A percentile compares a stretch with the other conserved stretches of the same genome.
Evolutionary conservation across 768 basidiomycete species (phyloP).

Genomic region (Auricularia auricula-judae): DNA sequence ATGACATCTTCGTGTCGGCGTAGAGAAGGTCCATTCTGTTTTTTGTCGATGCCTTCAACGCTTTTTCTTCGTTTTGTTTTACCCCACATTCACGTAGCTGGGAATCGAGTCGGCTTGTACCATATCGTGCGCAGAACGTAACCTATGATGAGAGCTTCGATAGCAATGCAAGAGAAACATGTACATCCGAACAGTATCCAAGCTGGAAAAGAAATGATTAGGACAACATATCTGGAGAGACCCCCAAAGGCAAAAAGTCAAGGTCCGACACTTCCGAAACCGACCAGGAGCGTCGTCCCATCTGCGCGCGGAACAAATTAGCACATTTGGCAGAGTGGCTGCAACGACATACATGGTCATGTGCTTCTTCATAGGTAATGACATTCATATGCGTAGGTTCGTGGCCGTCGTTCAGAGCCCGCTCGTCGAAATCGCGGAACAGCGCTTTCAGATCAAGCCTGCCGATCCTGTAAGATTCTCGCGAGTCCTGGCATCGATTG

Average conservation of each 20-base stretch:
- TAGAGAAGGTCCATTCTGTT: too few species aligned
- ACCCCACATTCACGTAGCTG: too few species aligned
- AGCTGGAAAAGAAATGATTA: background rate
- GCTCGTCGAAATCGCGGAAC: constrained; percentile 62
- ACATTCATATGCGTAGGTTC: constrained; percentile 74
- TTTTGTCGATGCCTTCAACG: too few species aligned
- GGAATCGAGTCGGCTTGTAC: too few species aligned
- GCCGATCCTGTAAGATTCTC: background rate
- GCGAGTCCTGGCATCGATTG: background rate
- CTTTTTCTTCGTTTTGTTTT: too few species aligned
- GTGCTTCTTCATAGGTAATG: constrained; percentile 43
- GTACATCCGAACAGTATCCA: background rate
- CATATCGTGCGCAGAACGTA: too few species aligned
- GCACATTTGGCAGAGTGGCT: constrained; percentile 7
- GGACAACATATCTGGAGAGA: constrained; percentile 21
- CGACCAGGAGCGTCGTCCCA: constrained; percentile 44
- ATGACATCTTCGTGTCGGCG: too few species aligned
- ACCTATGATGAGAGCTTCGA: background rate
- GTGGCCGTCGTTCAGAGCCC: constrained; percentile 31
- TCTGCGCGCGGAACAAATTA: constrained; percentile 22
- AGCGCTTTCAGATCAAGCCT: constrained; percentile 48
- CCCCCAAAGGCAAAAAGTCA: constrained; percentile 48
- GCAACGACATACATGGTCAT: constrained; percentile 41
- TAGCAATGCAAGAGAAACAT: background rate
- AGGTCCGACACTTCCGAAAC: constrained; percentile 33